Evolutionary conservation across 2,329 filamentous ascomycete species (phyloP).

Genomic region (Amesomyces nigricolor): DNA sequence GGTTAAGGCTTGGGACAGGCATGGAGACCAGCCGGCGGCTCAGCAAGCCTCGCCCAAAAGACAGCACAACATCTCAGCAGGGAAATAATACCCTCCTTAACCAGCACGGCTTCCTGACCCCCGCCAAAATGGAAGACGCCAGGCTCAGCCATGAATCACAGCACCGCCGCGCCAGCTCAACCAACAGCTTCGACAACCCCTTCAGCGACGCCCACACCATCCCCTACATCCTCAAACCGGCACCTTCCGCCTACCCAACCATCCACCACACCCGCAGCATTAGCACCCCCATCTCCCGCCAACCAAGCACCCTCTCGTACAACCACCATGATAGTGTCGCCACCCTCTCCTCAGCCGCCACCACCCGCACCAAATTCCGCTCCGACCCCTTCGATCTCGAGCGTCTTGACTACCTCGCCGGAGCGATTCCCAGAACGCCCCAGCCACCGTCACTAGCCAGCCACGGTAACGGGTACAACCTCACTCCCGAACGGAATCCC

Average conservation of each 20-base stretch:
- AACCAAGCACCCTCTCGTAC: conserved; percentile 36
- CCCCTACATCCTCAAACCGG: conserved; percentile 28
- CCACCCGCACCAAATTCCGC: conserved; percentile 49
- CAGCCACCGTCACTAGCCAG: too few relatives aligned
- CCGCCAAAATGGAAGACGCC: conserved; percentile 39
- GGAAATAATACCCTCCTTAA: conserved; percentile 17
- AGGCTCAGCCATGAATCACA: conserved; percentile 37
- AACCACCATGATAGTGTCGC: conserved; percentile 37
- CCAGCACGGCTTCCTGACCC: conserved; percentile 41
- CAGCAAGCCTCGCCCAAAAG: conserved; percentile 15
- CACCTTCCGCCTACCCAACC: conserved; percentile 41
- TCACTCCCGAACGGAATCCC: too few relatives aligned
- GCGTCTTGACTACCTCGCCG: conserved; percentile 40
- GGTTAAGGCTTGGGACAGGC: conserved; percentile 39
- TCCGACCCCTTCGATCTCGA: conserved; percentile 64
- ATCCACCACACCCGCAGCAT: conserved; percentile 42
- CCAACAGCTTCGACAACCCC: conserved; percentile 40
- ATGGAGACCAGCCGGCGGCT: conserved; percentile 34
- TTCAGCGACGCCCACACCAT: conserved; percentile 48
- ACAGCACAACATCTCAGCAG: not conserved
- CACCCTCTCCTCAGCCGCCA: conserved; percentile 39
- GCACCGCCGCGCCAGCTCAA: conserved; percentile 33
- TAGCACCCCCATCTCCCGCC: conserved; percentile 20
- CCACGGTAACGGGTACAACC: too few relatives aligned
- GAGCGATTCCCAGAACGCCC: conserved; percentile 21